Conservation (phyloP, 1,284 basidiomycete genomes). For the Exobasidium rhododendri region DNA sequence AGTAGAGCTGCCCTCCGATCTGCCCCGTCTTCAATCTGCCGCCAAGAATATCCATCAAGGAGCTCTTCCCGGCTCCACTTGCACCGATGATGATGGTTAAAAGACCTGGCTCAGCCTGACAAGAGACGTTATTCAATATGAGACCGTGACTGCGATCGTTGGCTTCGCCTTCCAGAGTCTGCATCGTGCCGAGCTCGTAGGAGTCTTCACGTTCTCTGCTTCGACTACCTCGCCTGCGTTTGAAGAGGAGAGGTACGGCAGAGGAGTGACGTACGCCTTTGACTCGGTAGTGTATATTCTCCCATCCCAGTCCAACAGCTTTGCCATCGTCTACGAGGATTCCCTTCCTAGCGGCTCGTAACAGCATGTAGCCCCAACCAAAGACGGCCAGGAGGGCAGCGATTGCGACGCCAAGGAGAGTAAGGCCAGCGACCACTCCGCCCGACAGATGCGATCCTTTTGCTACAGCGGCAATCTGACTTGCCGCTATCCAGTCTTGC, state of each 20-base stretch:
- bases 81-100: constrained; percentile 42
- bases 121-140: constrained; percentile 24
- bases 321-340: constrained; percentile 17
- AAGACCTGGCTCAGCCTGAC: constrained; percentile 27
- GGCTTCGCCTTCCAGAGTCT: neutral
- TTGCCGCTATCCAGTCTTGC: constrained; percentile 16
- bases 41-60: constrained; percentile 39
- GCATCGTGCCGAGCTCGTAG: neutral
- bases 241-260: neutral
- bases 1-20: constrained; percentile 23
- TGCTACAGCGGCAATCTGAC: constrained; percentile 11
- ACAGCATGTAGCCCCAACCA: constrained; percentile 22
- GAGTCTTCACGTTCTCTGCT: neutral
- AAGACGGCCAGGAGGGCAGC: constrained; percentile 23
- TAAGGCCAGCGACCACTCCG: constrained; percentile 36
- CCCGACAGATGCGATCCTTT: neutral
- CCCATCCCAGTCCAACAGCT: constrained; percentile 34
- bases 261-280: neutral
- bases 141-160: neutral
- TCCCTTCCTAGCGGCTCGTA: constrained; percentile 22
- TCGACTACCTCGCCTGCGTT: neutral
- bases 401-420: constrained; percentile 31
- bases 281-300: constrained; percentile 26
- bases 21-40: constrained; percentile 34
- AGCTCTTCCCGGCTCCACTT: constrained; percentile 42